Evolutionary conservation across 1,139 yeast species (phyloP).

Genomic region (Meyerozyma smithsonii): DNA sequence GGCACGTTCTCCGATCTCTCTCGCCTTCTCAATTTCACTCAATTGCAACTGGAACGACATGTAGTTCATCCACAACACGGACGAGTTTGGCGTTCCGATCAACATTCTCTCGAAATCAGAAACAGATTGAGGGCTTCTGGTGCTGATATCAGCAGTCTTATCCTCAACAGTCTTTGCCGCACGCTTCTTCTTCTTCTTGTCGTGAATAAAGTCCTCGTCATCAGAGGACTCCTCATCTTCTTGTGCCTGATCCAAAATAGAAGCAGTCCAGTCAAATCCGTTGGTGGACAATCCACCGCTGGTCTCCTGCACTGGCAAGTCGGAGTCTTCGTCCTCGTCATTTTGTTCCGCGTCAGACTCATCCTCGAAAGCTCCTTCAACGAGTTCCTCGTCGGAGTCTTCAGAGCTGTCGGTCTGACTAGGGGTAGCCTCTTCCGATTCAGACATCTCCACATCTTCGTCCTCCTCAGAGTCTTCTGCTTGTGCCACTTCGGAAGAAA

Average conservation of each 20-base stretch:
- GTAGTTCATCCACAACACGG: slow-evolving; percentile 94
- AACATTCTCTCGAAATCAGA: slow-evolving; percentile 87
- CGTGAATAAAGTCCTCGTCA: slow-evolving; percentile 53
- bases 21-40: slow-evolving; percentile 89
- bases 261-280: slow-evolving; percentile 94
- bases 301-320: slow-evolving; percentile 10
- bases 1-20: slow-evolving; percentile 91
- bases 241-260: slow-evolving; percentile 74
- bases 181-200: slow-evolving; percentile 42
- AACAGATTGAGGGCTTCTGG: slow-evolving; percentile 87
- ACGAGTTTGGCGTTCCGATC: slow-evolving; percentile 89
- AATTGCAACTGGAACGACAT: slow-evolving; percentile 97
- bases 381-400: slow-evolving; percentile 22
- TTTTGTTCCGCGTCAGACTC: slow-evolving; percentile 17
- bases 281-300: slow-evolving; percentile 65
- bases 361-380: slow-evolving; percentile 19
- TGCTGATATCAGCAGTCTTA: slow-evolving; percentile 75
- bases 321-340: slow-evolving; percentile 15
- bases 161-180: slow-evolving; percentile 56
- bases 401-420: slow-evolving; percentile 17
- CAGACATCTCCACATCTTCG: slow-evolving; percentile 23
- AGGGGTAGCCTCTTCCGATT: slow-evolving; percentile 20
- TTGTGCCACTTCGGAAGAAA: slow-evolving; percentile 40
- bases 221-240: slow-evolving; percentile 50
- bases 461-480: slow-evolving; percentile 30